phyloP scores from a whole-genome alignment of 371 early-diverging fungal genomes.

The Amoeboaphelidium occidentale region DNA sequence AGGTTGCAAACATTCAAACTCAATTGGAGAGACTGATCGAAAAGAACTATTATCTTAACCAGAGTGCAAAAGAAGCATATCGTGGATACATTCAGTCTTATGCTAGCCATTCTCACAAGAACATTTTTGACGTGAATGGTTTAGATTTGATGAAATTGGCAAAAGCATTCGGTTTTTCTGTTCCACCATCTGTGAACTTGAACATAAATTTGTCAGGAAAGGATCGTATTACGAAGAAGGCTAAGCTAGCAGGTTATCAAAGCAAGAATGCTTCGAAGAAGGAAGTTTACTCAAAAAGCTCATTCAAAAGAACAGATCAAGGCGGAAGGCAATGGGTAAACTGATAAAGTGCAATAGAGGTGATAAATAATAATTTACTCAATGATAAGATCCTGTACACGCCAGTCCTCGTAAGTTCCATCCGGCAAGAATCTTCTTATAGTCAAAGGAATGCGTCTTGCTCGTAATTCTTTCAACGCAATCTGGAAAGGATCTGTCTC shows the following conservation, averaged over 20 bases:
- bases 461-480: conserved; percentile 89
- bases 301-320: neutral
- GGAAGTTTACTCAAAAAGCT: no score
- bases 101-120: conserved; percentile 81
- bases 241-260: neutral
- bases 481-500: conserved; percentile 95
- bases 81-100: conserved; percentile 92
- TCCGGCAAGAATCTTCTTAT: conserved; percentile 92
- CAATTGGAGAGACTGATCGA: conserved; percentile 85
- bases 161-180: conserved; percentile 82
- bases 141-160: conserved; percentile 81
- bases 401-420: conserved; percentile 93
- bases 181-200: conserved; percentile 86
- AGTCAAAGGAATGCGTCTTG: conserved; percentile 84
- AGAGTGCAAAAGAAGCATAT: conserved; percentile 93
- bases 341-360: neutral
- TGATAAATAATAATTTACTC: conserved; percentile 9
- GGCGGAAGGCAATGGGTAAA: neutral
- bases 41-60: conserved; percentile 95
- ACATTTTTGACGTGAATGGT: conserved; percentile 73
- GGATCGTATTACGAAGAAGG: neutral
- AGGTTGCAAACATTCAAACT: conserved; percentile 84
- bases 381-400: conserved; percentile 67
- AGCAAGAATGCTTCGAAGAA: neutral
- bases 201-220: conserved; percentile 24